Conservation (phyloP, 2,329 filamentous ascomycete genomes). For the Fusarium transvaalense region DNA sequence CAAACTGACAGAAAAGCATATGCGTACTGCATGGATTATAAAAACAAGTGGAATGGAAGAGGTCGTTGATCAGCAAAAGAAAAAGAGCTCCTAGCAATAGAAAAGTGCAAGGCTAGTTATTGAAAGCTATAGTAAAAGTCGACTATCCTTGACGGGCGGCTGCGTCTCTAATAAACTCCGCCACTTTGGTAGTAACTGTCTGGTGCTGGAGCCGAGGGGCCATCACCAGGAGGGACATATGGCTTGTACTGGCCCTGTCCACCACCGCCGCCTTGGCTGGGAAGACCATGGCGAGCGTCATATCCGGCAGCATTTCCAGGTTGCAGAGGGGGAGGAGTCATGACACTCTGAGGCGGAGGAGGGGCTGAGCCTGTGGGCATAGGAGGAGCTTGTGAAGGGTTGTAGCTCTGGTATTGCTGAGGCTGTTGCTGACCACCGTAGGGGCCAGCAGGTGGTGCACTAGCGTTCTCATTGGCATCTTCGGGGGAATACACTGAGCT, state of each 20-base stretch:
- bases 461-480: slow-evolving; percentile 53
- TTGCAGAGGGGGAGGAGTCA: slow-evolving; percentile 61
- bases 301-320: slow-evolving; percentile 60
- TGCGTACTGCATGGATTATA: not conserved
- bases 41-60: not conserved
- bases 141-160: not conserved
- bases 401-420: slow-evolving; percentile 60
- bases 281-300: slow-evolving; percentile 64
- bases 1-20: not conserved
- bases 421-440: slow-evolving; percentile 51
- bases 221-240: slow-evolving; percentile 65
- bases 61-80: not conserved
- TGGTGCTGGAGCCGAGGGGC: slow-evolving; percentile 64
- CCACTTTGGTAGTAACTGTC: slow-evolving; percentile 68
- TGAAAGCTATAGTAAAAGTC: slow-evolving; percentile 13
- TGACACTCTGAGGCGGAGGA: slow-evolving; percentile 47
- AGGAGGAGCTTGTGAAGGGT: slow-evolving; percentile 56
- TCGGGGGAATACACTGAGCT: slow-evolving; percentile 64
- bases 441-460: slow-evolving; percentile 48
- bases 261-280: slow-evolving; percentile 57
- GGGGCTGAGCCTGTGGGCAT: slow-evolving; percentile 55
- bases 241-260: slow-evolving; percentile 69
- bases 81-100: not conserved
- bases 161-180: slow-evolving; percentile 49
- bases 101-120: slow-evolving; percentile 16